Conservation (phyloP, 768 basidiomycete genomes). For the Suillus paluster region DNA sequence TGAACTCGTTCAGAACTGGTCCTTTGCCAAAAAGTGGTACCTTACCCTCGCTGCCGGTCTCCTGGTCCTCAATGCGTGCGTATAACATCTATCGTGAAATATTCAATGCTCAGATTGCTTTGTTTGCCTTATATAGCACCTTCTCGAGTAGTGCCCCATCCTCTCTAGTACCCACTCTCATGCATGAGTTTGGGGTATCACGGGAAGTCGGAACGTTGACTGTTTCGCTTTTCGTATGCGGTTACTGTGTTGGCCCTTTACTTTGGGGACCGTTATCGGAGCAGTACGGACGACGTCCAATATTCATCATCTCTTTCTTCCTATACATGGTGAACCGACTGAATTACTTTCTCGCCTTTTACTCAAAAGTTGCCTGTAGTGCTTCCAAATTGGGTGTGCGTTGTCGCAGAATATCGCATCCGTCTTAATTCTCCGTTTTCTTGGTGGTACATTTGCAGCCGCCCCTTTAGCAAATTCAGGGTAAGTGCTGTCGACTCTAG, state of each 20-base stretch:
- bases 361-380: conserved; percentile 32
- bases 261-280: conserved; percentile 62
- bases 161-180: conserved; percentile 49
- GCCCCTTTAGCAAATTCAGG: conserved; percentile 73
- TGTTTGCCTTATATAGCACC: conserved; percentile 43
- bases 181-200: conserved; percentile 52
- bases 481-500: conserved; percentile 35
- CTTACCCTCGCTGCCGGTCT: conserved; percentile 52
- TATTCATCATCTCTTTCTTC: conserved; percentile 60
- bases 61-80: conserved; percentile 60
- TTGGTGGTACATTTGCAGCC: conserved; percentile 72
- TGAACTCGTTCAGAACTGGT: conserved; percentile 50
- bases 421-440: conserved; percentile 69
- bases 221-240: conserved; percentile 67
- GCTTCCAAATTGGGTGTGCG: conserved; percentile 67
- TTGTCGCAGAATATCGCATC: conserved; percentile 63
- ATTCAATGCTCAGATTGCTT: neutral
- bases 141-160: conserved; percentile 67
- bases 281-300: conserved; percentile 59
- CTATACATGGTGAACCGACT: conserved; percentile 50
- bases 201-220: conserved; percentile 56
- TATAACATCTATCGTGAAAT: conserved; percentile 7
- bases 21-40: conserved; percentile 49
- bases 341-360: neutral
- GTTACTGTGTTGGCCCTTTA: conserved; percentile 68